phyloP scores from a whole-genome alignment of 106 monocot genomes.

The Ottelia alismoides region DNA sequence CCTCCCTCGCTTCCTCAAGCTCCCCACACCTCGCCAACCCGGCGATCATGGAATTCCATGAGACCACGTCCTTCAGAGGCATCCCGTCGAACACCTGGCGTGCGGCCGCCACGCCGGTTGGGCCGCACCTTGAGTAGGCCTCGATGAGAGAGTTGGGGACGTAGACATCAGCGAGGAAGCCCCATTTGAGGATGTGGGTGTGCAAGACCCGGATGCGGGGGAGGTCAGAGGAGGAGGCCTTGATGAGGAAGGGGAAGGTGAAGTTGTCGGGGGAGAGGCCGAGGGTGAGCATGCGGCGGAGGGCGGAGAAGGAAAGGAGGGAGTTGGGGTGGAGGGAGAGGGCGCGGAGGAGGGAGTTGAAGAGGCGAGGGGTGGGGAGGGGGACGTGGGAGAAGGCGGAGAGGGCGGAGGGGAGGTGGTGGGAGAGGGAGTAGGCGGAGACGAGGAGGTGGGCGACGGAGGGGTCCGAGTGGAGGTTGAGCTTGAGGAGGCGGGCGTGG shows the following conservation, averaged over 20 bases:
- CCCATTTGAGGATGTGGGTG: constrained; percentile 48
- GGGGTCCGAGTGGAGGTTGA: constrained; percentile 40
- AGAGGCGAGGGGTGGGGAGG: constrained; percentile 41
- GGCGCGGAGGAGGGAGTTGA: constrained; percentile 63
- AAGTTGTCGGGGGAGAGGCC: constrained; percentile 39
- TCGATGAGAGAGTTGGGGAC: constrained; percentile 66
- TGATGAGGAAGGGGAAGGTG: constrained; percentile 70
- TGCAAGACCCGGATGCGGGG: constrained; percentile 34
- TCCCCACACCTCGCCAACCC: constrained; percentile 40
- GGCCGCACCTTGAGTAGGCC: constrained; percentile 35
- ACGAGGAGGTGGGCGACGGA: constrained; percentile 57
- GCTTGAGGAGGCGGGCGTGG: constrained; percentile 40
- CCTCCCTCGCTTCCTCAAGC: constrained; percentile 17
- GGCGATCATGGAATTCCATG: constrained; percentile 63
- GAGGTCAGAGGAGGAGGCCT: constrained; percentile 17
- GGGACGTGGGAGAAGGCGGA: constrained; percentile 33
- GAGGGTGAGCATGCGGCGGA: constrained; percentile 29
- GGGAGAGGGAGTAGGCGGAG: constrained; percentile 47
- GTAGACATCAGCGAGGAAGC: constrained; percentile 40
- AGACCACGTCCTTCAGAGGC: constrained; percentile 37
- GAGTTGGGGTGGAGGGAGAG: constrained; percentile 18
- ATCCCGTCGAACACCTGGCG: constrained; percentile 51
- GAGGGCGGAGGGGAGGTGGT: constrained; percentile 16
- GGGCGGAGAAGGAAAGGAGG: constrained; percentile 19
- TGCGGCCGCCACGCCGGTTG: constrained; percentile 8